These are phyloP conservation scores for Sarocladiaceae sp. DNA, from an alignment of 2,329 filamentous ascomycete species.

Conservation along the genomic window DNA sequence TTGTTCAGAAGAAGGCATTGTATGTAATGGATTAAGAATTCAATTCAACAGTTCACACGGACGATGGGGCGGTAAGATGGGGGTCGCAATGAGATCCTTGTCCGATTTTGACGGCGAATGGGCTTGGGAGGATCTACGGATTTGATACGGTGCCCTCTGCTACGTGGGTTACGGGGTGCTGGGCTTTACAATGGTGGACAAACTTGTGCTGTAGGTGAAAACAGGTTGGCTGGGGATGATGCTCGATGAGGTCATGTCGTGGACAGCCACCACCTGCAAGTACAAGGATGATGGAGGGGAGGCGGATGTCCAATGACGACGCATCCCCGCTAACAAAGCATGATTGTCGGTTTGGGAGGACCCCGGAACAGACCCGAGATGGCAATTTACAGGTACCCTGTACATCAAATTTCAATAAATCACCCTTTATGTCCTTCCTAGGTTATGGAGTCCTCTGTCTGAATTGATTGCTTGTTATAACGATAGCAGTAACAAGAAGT, in stretches of 20 bases:
- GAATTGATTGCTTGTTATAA: too few relatives aligned
- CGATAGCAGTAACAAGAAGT: too few relatives aligned
- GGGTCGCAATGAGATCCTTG: background rate
- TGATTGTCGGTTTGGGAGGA: background rate
- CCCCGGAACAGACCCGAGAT: too few relatives aligned
- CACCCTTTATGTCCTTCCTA: too few relatives aligned
- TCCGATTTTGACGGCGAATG: background rate
- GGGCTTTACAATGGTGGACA: too few relatives aligned
- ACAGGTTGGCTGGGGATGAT: constrained; percentile 8
- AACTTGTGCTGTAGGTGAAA: background rate
- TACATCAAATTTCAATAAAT: too few relatives aligned
- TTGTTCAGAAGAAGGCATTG: background rate
- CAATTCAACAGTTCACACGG: background rate
- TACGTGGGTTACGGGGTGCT: background rate
- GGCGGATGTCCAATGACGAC: background rate
- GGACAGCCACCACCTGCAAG: background rate
- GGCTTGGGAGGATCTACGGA: too few relatives aligned
- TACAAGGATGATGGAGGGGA: background rate
- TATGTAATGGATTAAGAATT: background rate
- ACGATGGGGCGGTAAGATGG: too few relatives aligned
- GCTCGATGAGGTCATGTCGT: constrained; percentile 8
- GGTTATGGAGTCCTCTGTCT: too few relatives aligned
- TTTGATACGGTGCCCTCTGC: too few relatives aligned
- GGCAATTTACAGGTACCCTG: too few relatives aligned
- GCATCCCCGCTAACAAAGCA: background rate